Evolutionary conservation across 2,329 filamentous ascomycete species (phyloP), one percentile per base, ranked within the genome.

Genomic region (Epichloe elymi): DNA sequence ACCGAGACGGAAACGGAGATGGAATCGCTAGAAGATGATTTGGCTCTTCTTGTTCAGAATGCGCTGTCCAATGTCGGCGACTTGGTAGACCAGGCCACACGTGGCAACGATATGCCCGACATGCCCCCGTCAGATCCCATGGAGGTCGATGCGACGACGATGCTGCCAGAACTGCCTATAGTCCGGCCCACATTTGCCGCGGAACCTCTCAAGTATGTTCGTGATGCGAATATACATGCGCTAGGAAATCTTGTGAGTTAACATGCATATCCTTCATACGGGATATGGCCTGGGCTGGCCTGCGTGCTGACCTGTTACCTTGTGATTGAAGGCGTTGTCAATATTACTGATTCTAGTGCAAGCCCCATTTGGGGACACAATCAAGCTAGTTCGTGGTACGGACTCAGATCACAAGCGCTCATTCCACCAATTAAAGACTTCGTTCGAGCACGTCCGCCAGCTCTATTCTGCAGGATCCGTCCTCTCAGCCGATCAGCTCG

Each of bases 221-320:
- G 65, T 54, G 61, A 63, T 40, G 63, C 63, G 50, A 70, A 64
- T 49, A 53, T 67, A 26, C 61, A 68, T 57, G 63, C 68, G 58
- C 64, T 72, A 30, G 67, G 67, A 11, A 70, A 68, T 55, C 55
- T 70, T 57, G 70, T 72, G 62, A 54, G 69, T 63, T 51, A 41
- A 46, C 4, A 26, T 48, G 42, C 55, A 46, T 47, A 42, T 44
- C 40, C 46, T 14, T 42, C 11, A 33, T 12, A 4, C 41, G 6
- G 6, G 15, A 7, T 15, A n/a, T 14, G 15, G 36, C 36, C 12
- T 14, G 15, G 14, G 5, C 12, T 14, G 14, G 36, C 36, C 15
- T 38, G 14, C 7, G 14, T 38, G 12, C 36, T 38, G 36, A 38
- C 36, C 14, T n/a, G 7, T n/a, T 14, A 6, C 36, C 36, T 14